Percentiles rank a stretch among this genome's conserved stretches.
Conservation (phyloP, 176 grass and related monocot species). For the Poa pratensis region DNA sequence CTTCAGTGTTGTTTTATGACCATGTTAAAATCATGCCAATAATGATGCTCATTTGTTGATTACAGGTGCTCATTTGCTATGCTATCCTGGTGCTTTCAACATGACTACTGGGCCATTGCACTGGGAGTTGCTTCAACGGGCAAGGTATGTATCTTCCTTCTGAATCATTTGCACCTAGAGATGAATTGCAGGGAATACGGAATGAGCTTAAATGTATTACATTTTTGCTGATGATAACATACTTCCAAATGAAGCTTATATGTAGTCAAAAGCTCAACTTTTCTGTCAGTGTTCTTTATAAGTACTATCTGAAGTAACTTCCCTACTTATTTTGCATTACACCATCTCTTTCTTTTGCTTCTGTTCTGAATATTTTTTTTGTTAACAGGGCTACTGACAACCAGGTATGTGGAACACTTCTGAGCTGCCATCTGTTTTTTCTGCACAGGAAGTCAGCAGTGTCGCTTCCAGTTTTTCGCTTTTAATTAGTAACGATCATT, state of each 20-base stretch:
- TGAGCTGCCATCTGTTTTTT: neutral
- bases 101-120: constrained; percentile 98
- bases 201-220: neutral
- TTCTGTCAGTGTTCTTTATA: neutral
- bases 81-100: constrained; percentile 98
- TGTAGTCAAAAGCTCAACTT: neutral
- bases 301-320: constrained; percentile 27
- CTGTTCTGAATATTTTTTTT: constrained; percentile 42
- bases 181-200: neutral
- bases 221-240: neutral
- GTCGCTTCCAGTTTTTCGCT: neutral
- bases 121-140: constrained; percentile 96
- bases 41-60: neutral
- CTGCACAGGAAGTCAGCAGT: neutral
- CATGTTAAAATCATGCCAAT: constrained; percentile 1
- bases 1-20: neutral
- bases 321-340: neutral
- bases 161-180: constrained; percentile 35
- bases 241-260: neutral
- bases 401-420: constrained; percentile 54
- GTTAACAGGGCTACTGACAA: constrained; percentile 84
- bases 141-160: constrained; percentile 58
- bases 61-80: constrained; percentile 93
- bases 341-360: neutral
- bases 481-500: constrained; percentile 20